These are phyloP conservation scores for Suhomyces vadensis DNA, from an alignment of 805 yeast genomes.

Conservation along the genomic window DNA sequence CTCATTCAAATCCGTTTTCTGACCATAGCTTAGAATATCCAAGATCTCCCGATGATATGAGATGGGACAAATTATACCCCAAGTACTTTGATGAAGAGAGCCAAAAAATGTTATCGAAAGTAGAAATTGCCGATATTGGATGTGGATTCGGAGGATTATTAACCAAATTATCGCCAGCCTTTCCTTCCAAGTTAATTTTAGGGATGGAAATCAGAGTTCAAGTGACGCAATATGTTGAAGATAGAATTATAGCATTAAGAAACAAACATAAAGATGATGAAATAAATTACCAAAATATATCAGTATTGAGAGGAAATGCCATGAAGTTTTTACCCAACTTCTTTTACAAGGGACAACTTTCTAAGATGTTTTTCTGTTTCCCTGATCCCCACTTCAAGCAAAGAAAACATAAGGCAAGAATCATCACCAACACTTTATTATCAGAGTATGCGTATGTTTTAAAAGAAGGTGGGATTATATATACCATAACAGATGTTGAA, in stretches of 20 bases:
- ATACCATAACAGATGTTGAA: constrained; percentile 93
- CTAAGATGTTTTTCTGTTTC: constrained; percentile 95
- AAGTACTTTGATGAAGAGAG: constrained; percentile 45
- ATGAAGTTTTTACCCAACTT: constrained; percentile 97
- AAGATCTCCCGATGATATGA: constrained; percentile 74
- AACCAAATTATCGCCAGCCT: constrained; percentile 73
- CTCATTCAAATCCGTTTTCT: constrained; percentile 96
- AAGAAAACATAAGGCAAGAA: constrained; percentile 95
- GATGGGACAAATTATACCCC: constrained; percentile 82
- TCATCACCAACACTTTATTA: constrained; percentile 82
- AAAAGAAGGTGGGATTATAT: constrained; percentile 81
- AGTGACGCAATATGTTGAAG: constrained; percentile 96
- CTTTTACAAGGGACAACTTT: constrained; percentile 76
- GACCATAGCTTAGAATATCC: constrained; percentile 95
- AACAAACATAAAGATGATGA: constrained; percentile 42
- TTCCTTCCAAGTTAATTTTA: constrained; percentile 71
- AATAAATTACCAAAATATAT: constrained; percentile 70
- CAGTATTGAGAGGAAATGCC: constrained; percentile 91
- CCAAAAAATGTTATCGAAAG: constrained; percentile 49
- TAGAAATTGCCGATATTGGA: constrained; percentile 93
- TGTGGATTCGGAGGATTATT: constrained; percentile 96
- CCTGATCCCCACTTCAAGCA: constrained; percentile 99
- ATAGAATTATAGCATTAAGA: constrained; percentile 87
- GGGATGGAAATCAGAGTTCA: constrained; percentile 99
- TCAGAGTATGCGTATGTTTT: constrained; percentile 92